Evolutionary conservation across 495 filamentous ascomycete genomes (phyloP), one percentile per base, ranked within the genome.

Genomic region (Penicillium pulvis): DNA sequence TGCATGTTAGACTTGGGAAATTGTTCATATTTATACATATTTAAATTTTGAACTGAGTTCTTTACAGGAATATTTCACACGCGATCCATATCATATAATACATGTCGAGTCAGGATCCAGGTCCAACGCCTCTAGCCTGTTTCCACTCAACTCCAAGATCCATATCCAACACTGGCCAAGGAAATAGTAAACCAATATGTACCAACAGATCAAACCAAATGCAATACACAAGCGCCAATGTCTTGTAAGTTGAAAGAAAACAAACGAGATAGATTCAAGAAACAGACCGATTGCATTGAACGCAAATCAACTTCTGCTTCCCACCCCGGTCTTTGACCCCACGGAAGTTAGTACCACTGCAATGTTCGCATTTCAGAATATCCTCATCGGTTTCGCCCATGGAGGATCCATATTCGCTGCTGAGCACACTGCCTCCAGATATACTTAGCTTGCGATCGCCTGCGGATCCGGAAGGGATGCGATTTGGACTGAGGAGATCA

Each of bases 291-390:
- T 69, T 68, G 71, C 83, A 87, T 14, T 65, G 73, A 42, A 73
- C 75, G 66, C 84, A 87, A 30, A 82, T 79, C 64, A 87, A 63
- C 33, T 69, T 75, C 69, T 78, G 77, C 58, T 75, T 76, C 51
- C 79, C 78, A 53, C 68, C 71, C 30, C 75, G 69, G 9, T 61
- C 74, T 49, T 76, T 76, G 48, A 71, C 80, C 24, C 78, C 81
- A 36, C 76, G 79, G 60, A 87, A 87, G 57, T 75, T 83, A 19
- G 64, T 74, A 1, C 80, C 75, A 6, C 71, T 70, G 66, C 84
- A 87, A 45, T 73, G 69, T 11, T 73, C 68, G 57, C 84, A 86
- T 24, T 63, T 62, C 19, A 79, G 71, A 11, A 82, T 74, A 53
- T 82, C 78, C 12, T 72, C 70, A 6, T 79, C 75, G 7, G 61